Evolutionary conservation across 208 protist species (phyloP).

Genomic region (Herpetomonas samuelpessoai): DNA sequence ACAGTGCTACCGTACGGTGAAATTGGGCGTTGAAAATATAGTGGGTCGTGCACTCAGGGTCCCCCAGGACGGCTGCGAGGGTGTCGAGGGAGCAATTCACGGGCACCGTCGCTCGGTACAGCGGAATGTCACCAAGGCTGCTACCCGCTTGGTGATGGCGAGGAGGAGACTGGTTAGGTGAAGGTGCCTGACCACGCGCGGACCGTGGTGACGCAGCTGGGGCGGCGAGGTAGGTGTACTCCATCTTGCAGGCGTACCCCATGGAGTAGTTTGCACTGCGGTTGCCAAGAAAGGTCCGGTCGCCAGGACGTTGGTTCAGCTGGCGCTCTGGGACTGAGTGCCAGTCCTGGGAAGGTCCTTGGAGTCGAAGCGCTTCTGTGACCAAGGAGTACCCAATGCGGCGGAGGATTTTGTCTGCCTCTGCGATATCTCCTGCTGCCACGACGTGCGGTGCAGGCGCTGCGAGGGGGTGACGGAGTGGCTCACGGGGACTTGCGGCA

Average conservation of each 20-base stretch:
- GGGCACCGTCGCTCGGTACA: conserved; percentile 10
- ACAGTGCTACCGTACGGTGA: conserved; percentile 13
- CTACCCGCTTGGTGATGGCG: too few species aligned
- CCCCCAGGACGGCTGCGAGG: conserved; percentile 17
- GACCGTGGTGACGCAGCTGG: too few species aligned
- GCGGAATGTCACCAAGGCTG: not conserved
- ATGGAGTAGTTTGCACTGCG: too few species aligned
- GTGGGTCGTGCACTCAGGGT: conserved; percentile 16
- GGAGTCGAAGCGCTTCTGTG: conserved; percentile 3
- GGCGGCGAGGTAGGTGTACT: not conserved
- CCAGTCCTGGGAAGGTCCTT: not conserved
- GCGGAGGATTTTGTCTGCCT: not conserved
- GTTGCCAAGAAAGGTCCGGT: too few species aligned
- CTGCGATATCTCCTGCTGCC: not conserved
- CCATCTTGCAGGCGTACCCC: not conserved
- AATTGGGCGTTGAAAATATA: conserved; percentile 13
- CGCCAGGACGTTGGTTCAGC: not conserved
- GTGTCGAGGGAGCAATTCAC: conserved; percentile 18
- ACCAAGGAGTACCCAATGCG: not conserved
- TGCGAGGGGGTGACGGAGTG: not conserved
- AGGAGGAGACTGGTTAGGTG: too few species aligned
- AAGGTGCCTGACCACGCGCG: too few species aligned
- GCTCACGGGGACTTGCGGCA: too few species aligned
- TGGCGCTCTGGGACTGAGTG: too few species aligned
- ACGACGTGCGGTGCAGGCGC: not conserved